Evolutionary conservation across 768 basidiomycete genomes (phyloP), one percentile per base, ranked within the genome.

Genomic region (Heimioporus sp.): DNA sequence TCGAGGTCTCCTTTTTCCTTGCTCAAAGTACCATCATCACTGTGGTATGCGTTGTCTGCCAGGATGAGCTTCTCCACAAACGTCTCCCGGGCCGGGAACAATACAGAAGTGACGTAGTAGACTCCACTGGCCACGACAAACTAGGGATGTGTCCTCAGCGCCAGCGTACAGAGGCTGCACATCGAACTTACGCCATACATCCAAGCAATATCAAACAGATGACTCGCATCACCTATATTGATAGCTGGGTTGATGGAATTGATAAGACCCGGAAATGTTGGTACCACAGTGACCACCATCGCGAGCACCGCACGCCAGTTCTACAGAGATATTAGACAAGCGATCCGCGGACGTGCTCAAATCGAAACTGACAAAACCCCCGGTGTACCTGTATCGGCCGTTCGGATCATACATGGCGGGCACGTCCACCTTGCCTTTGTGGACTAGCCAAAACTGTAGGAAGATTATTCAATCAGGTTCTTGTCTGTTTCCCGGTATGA

Each of bases 281-380:
- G 87, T 2, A 80, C 79, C 1, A 91, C 82, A 3, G 88, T 82
- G 48, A 82, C 66, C 15, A 92, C 59, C 38, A 94, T 72, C 0
- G 92, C 85, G 4, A 82, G 75, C 4, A 80, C 78, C 1, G 91
- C 90, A 31, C 90, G 76, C 87, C 90, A 92, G 69, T 94, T 94
- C 87, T 90, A 49, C 37, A 17, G 19, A 2, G 50, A n/a, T 12
- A 39, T 35, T 17, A 7, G 35, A 28, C 6, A 28, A 6, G 24
- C 24, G 7, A 6, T 28, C 7, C 24, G 5, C 24, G 24, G 24
- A 28, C 6, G 24, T 28, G 6, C 24, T 28, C 24, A 28, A 28
- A 28, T 6, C 24, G 5, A 7, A n/a, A 74, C 84, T 55, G 65
- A 90, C 90, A 47, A 87, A 77, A 47, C 92, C 91, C 48, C 76